Evolutionary conservation across 768 basidiomycete genomes (phyloP).

Genomic region (Pholiota microspora): DNA sequence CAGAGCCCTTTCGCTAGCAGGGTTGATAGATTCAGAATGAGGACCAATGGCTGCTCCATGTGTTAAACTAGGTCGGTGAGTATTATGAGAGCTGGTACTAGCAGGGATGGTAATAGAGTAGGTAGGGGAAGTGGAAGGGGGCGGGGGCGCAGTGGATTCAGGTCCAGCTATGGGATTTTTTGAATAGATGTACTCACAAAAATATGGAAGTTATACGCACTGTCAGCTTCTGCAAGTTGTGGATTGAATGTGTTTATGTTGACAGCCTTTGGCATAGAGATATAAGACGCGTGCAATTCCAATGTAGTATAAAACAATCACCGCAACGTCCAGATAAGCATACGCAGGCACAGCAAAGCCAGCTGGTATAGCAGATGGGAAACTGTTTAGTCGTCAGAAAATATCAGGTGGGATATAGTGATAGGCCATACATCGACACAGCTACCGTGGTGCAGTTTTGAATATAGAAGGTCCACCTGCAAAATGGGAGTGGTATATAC

Average conservation of each 20-base stretch:
- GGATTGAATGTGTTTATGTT: too few relatives aligned
- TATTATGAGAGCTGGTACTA: conserved; percentile 4
- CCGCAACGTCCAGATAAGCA: conserved; percentile 9
- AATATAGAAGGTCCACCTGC: conserved; percentile 1
- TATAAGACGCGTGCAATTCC: background rate
- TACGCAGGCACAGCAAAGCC: conserved; percentile 7
- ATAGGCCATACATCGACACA: conserved; percentile 1
- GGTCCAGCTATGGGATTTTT: background rate
- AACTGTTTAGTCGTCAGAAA: background rate
- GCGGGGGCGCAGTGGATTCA: conserved; percentile 2
- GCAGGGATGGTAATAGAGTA: background rate
- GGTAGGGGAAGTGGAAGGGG: background rate
- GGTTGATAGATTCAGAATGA: too few relatives aligned
- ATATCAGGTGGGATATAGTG: background rate
- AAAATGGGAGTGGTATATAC: background rate
- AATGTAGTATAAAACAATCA: background rate
- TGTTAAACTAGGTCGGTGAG: too few relatives aligned
- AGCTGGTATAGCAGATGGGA: background rate
- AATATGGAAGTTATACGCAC: background rate
- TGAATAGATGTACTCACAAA: too few relatives aligned
- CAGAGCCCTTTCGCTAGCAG: too few relatives aligned
- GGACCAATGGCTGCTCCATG: too few relatives aligned
- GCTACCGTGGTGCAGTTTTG: background rate
- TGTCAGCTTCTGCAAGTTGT: background rate
- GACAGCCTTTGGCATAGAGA: too few relatives aligned